Conservation (phyloP, 2,329 filamentous ascomycete species). For the Colletotrichum limetticola region DNA sequence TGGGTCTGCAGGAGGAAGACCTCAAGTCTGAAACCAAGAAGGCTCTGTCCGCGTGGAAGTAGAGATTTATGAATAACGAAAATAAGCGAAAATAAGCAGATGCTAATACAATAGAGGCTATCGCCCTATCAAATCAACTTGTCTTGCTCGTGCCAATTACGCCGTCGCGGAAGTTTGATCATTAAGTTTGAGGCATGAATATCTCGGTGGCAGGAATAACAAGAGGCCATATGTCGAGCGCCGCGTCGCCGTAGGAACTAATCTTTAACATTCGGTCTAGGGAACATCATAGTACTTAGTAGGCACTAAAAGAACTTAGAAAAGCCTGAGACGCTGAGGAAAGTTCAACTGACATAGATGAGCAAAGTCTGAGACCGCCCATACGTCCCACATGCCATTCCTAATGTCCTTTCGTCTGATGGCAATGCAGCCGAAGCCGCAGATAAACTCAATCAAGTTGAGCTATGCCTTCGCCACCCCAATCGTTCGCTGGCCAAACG, state of each 20-base stretch:
- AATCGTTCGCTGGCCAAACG: not conserved
- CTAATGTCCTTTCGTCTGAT: not conserved
- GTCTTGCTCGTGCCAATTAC: too few relatives aligned
- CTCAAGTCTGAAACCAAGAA: constrained; percentile 12
- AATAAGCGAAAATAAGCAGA: not conserved
- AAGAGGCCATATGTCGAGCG: too few relatives aligned
- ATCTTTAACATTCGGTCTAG: too few relatives aligned
- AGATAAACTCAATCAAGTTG: not conserved
- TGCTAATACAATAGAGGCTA: not conserved
- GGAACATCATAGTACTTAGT: too few relatives aligned
- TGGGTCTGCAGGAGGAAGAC: constrained; percentile 33
- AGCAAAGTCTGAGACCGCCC: not conserved
- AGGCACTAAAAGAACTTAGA: too few relatives aligned
- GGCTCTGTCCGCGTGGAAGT: constrained; percentile 5
- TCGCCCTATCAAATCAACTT: not conserved
- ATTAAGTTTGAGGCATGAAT: too few relatives aligned
- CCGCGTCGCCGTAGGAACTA: too few relatives aligned
- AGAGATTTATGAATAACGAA: not conserved
- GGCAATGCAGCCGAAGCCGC: not conserved
- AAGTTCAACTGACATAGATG: not conserved
- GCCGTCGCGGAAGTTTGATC: too few relatives aligned
- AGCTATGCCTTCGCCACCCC: not conserved
- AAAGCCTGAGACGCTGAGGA: not conserved
- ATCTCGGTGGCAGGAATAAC: too few relatives aligned
- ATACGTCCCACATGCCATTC: not conserved